Conservation (phyloP, 306 rosid species). For the Vigna unguiculata region DNA sequence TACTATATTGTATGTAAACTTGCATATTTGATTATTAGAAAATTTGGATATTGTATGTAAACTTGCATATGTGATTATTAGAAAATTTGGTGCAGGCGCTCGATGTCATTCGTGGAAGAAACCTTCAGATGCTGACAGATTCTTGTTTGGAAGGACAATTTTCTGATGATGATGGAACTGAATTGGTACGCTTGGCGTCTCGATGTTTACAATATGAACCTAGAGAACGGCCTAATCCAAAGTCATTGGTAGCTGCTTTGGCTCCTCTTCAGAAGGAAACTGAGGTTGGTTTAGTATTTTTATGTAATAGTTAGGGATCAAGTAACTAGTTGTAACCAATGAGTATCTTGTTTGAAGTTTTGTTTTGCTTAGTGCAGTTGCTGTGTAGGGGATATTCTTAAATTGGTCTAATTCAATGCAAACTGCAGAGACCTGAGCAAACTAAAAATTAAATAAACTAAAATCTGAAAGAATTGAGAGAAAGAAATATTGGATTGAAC, state of each 20-base stretch:
- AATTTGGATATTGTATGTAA: conserved; percentile 13
- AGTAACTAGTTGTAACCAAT: not conserved
- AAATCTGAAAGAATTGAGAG: no score
- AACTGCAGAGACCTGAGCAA: not conserved
- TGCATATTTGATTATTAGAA: conserved; percentile 38
- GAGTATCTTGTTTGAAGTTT: not conserved
- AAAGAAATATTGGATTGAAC: no score
- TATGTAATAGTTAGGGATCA: conserved; percentile 20
- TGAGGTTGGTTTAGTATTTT: conserved; percentile 59
- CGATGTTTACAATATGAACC: conserved; percentile 84
- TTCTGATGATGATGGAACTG: conserved; percentile 79
- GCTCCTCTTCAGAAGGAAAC: conserved; percentile 80
- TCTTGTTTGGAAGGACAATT: conserved; percentile 86
- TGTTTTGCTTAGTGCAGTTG: conserved; percentile 6
- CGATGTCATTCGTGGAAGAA: conserved; percentile 78
- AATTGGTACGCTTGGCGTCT: conserved; percentile 74
- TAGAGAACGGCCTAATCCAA: conserved; percentile 79
- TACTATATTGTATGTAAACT: not conserved
- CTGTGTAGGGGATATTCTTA: not conserved
- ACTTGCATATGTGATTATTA: conserved; percentile 39
- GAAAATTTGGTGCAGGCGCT: conserved; percentile 66
- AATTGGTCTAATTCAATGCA: conserved; percentile 3
- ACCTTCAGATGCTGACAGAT: conserved; percentile 86
- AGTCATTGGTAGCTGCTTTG: conserved; percentile 75
- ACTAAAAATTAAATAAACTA: not conserved